Evolutionary conservation across 257 asterid genomes (phyloP).

Genomic region (Lithospermum erythrorhizon): DNA sequence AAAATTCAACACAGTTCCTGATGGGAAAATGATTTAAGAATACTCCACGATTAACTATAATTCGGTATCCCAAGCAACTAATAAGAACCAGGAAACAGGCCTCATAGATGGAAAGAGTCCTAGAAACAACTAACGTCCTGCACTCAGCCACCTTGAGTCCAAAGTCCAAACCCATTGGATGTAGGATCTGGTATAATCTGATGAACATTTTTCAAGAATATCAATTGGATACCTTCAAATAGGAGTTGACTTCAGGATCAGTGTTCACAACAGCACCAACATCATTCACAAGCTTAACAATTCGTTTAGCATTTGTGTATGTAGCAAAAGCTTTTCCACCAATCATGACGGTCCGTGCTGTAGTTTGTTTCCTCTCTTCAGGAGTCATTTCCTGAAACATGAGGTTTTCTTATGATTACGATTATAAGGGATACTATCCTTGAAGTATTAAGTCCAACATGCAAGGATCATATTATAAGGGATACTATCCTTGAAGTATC

Average conservation of each 20-base stretch:
- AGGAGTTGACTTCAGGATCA: conserved; percentile 84
- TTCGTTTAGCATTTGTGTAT: conserved; percentile 89
- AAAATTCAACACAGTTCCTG: neutral
- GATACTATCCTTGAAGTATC: neutral
- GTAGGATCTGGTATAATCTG: neutral
- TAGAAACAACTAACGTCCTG: too few species aligned
- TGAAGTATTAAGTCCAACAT: neutral
- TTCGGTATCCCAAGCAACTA: conserved; percentile 1
- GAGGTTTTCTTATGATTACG: conserved; percentile 2
- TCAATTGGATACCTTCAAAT: conserved; percentile 49
- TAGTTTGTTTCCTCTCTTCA: conserved; percentile 58
- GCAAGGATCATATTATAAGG: neutral
- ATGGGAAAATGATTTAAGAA: neutral
- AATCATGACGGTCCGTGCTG: conserved; percentile 92
- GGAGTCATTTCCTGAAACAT: conserved; percentile 87
- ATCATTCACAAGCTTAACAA: conserved; percentile 90
- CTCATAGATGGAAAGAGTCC: neutral
- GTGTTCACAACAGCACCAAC: conserved; percentile 89
- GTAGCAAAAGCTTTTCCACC: conserved; percentile 99
- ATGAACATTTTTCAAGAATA: neutral
- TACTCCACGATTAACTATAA: neutral
- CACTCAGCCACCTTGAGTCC: too few species aligned
- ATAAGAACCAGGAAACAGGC: neutral
- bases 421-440: neutral
- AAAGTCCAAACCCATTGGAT: neutral